Conservation (phyloP, 2,329 filamentous ascomycete genomes). For the Talaromyces sp. region DNA sequence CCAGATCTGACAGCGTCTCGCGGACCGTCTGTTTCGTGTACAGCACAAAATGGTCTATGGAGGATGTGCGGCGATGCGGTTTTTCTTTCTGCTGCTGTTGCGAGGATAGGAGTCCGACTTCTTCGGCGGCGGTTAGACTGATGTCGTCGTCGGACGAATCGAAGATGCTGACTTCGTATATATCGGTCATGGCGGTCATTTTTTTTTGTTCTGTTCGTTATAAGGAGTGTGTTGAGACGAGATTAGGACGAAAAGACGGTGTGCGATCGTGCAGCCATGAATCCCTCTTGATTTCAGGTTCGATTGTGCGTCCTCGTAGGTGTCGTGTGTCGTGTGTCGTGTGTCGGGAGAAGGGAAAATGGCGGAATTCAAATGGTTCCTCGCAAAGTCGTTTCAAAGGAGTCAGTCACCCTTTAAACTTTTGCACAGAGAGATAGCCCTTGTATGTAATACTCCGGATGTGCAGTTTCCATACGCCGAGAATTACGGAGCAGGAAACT, state of each 20-base stretch:
- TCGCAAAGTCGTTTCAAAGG: not conserved
- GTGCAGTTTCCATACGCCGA: not conserved
- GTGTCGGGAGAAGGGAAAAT: not conserved
- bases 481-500: not conserved
- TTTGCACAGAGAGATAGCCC: not conserved
- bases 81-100: not conserved
- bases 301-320: not conserved
- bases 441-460: not conserved
- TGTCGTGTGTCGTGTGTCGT: not conserved
- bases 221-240: not conserved
- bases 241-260: not conserved
- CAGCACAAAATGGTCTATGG: constrained; percentile 10
- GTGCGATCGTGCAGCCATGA: not conserved
- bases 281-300: not conserved
- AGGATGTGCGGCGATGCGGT: constrained; percentile 13
- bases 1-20: constrained; percentile 70
- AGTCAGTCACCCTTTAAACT: not conserved
- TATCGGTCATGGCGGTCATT: constrained; percentile 14
- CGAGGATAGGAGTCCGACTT: constrained; percentile 12
- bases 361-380: not conserved
- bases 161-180: constrained; percentile 14
- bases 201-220: not conserved
- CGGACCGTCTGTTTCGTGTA: constrained; percentile 56
- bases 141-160: constrained; percentile 17
- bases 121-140: constrained; percentile 12